Conservation (phyloP, 139 green algal species). For the Tetradesmus obliquus region DNA sequence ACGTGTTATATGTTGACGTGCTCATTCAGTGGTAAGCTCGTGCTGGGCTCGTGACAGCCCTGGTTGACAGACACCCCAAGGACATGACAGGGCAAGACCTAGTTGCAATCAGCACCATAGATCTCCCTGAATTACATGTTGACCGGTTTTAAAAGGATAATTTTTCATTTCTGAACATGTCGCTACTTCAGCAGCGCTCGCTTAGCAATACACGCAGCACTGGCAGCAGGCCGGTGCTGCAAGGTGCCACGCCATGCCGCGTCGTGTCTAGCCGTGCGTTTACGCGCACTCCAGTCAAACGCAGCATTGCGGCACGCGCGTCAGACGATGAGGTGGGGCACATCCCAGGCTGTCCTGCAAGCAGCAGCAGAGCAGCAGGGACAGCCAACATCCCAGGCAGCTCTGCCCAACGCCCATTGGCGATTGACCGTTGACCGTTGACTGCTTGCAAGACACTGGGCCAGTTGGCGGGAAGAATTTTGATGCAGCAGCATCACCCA, state of each 20-base stretch:
- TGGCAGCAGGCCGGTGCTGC: not conserved
- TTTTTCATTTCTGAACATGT: not conserved
- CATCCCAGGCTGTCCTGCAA: not conserved
- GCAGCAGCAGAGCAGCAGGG: not conserved
- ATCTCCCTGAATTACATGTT: not conserved
- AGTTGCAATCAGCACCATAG: not conserved
- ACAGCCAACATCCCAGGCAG: not conserved
- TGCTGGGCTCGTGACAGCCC: no score
- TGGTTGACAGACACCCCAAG: not conserved
- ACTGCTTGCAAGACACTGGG: not conserved
- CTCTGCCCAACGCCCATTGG: not conserved
- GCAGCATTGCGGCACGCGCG: not conserved
- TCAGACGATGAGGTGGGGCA: not conserved
- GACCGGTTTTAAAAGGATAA: not conserved
- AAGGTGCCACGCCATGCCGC: not conserved
- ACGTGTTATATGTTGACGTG: no score
- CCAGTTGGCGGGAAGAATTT: constrained; percentile 70
- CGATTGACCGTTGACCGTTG: no score
- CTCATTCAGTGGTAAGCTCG: no score
- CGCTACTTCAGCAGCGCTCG: not conserved
- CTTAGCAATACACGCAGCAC: not conserved
- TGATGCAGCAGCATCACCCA: constrained; percentile 59
- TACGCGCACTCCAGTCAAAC: not conserved
- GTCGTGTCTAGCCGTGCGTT: not conserved
- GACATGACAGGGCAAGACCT: not conserved